Percentiles rank a stretch among this genome's conserved stretches.
Conservation (phyloP, 129 eudicot genomes). For the Silybum marianum region DNA sequence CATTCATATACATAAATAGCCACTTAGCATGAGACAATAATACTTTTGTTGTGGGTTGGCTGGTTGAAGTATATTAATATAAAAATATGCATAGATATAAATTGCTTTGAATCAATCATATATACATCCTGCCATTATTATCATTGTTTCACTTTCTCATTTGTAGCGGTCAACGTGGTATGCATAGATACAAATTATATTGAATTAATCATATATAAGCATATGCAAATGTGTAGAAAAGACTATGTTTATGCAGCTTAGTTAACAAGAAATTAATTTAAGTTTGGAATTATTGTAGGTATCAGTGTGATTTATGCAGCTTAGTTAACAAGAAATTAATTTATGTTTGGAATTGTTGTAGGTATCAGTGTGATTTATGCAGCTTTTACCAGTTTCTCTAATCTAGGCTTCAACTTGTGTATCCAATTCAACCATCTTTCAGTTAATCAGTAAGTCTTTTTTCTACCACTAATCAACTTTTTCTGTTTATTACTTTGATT, state of each 20-base stretch:
- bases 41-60: background rate
- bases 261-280: background rate
- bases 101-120: background rate
- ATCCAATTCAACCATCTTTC: too few species aligned
- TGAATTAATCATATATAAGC: background rate
- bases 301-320: background rate
- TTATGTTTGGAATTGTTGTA: too few species aligned
- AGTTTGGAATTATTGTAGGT: background rate
- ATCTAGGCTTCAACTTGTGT: too few species aligned
- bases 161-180: constrained; percentile 6
- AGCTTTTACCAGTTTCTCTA: too few species aligned
- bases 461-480: too few species aligned
- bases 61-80: constrained; percentile 4
- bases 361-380: too few species aligned
- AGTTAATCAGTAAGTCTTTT: too few species aligned
- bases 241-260: background rate
- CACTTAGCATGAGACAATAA: background rate
- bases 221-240: background rate
- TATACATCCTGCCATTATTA: background rate
- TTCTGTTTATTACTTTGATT: too few species aligned
- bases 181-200: background rate
- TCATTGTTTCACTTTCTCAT: background rate
- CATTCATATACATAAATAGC: background rate
- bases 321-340: too few species aligned
- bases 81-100: background rate